Conservation (phyloP, 371 early-diverging fungal species). For the Rhizopus sp. region DNA sequence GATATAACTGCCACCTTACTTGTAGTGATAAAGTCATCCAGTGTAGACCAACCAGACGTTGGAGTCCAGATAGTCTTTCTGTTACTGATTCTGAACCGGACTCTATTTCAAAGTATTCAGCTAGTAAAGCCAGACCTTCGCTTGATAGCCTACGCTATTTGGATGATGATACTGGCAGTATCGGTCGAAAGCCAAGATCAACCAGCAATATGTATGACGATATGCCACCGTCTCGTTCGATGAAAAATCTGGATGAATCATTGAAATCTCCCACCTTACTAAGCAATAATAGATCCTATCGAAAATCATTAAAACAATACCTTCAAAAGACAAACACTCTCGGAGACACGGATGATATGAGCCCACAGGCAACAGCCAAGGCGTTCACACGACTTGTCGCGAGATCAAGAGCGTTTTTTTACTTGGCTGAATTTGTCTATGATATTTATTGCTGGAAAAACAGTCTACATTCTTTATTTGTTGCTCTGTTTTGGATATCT, state of each 20-base stretch:
- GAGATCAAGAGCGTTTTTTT: slow-evolving; percentile 39
- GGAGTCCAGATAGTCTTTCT: slow-evolving; percentile 41
- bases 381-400: slow-evolving; percentile 45
- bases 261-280: slow-evolving; percentile 31
- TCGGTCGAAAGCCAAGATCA: slow-evolving; percentile 3
- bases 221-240: not conserved
- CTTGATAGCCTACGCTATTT: slow-evolving; percentile 3
- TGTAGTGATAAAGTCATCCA: slow-evolving; percentile 45
- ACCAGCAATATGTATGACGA: slow-evolving; percentile 3
- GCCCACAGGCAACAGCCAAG: slow-evolving; percentile 45
- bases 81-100: slow-evolving; percentile 51
- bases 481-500: slow-evolving; percentile 21
- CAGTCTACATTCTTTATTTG: slow-evolving; percentile 14
- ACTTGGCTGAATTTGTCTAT: slow-evolving; percentile 19
- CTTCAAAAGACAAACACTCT: slow-evolving; percentile 15
- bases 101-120: slow-evolving; percentile 37
- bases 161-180: slow-evolving; percentile 9
- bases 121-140: slow-evolving; percentile 7
- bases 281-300: slow-evolving; percentile 18
- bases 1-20: slow-evolving; percentile 37
- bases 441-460: slow-evolving; percentile 41
- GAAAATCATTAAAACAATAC: slow-evolving; percentile 26
- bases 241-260: slow-evolving; percentile 13
- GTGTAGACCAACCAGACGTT: slow-evolving; percentile 34
- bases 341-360: slow-evolving; percentile 10